These are phyloP conservation scores for Pyrus pyrifolia DNA, from an alignment of 306 rosid species.

Conservation along the genomic window DNA sequence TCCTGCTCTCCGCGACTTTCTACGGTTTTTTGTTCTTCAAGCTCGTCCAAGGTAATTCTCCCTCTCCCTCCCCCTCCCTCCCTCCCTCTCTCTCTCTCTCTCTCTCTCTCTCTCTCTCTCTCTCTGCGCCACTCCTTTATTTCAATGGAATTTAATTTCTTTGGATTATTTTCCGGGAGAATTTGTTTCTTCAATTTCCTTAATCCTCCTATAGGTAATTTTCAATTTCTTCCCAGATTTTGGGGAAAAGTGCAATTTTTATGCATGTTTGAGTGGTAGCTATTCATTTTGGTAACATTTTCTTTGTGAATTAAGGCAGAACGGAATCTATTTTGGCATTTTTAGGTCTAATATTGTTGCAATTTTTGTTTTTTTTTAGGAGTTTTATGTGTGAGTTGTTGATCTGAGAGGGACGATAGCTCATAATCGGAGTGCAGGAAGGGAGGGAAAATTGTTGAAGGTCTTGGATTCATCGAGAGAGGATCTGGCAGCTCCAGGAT, in stretches of 20 bases:
- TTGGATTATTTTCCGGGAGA: background rate
- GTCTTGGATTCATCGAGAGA: slow-evolving; percentile 7
- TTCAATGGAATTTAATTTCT: background rate
- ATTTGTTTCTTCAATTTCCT: background rate
- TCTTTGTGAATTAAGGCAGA: background rate
- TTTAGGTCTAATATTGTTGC: background rate
- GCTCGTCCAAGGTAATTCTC: slow-evolving; percentile 36
- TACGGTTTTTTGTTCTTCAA: slow-evolving; percentile 19
- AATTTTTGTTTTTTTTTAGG: slow-evolving; percentile 7
- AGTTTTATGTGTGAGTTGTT: slow-evolving; percentile 36
- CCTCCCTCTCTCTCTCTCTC: background rate
- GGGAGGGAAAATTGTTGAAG: slow-evolving; percentile 25
- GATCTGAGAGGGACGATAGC: slow-evolving; percentile 28
- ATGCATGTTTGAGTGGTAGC: background rate
- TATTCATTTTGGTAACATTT: background rate
- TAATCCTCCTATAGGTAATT: background rate
- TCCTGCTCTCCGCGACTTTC: slow-evolving; percentile 28
- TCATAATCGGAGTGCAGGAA: slow-evolving; percentile 24
- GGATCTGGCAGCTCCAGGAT: slow-evolving; percentile 12
- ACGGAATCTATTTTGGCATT: background rate
- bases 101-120: background rate
- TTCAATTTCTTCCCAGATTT: background rate
- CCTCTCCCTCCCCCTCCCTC: background rate
- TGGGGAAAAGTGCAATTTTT: background rate
- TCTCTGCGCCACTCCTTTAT: background rate